phyloP scores from a whole-genome alignment of 305 asterid genomes.

The Fraxinus dipetala region DNA sequence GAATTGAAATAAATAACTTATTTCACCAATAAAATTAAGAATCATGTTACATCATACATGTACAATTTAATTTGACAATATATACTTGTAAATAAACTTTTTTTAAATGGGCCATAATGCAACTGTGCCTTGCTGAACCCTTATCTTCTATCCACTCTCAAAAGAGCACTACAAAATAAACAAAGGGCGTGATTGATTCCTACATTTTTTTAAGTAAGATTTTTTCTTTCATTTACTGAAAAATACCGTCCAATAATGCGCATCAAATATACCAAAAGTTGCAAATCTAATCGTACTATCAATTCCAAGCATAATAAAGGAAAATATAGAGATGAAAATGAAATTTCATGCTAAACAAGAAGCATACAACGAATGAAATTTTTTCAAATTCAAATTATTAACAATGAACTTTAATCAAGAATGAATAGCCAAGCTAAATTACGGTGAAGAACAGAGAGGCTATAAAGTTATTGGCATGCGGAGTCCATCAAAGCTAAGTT shows the following conservation, averaged over 20 bases:
- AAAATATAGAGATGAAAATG: background rate
- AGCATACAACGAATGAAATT: too few species aligned
- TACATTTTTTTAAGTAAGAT: too few species aligned
- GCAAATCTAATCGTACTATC: background rate
- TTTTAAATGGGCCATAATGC: too few species aligned
- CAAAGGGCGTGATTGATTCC: too few species aligned
- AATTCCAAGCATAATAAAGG: background rate
- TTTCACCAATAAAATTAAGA: background rate
- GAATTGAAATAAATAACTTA: background rate
- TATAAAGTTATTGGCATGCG: conserved; percentile 63
- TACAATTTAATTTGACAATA: too few species aligned
- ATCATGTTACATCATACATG: too few species aligned
- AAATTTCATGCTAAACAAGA: background rate
- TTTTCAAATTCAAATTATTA: background rate
- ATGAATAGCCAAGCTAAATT: background rate
- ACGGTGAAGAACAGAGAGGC: conserved; percentile 16
- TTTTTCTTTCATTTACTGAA: too few species aligned
- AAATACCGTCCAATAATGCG: too few species aligned
- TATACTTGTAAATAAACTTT: too few species aligned
- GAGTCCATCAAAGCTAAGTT: conserved; percentile 91
- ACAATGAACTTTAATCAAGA: background rate
- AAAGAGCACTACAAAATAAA: too few species aligned
- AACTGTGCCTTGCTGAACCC: too few species aligned
- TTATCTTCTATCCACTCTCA: background rate
- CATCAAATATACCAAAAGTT: background rate